A percentile compares a stretch with the other conserved stretches of the same genome.
These are phyloP conservation scores for Mycena haematopus DNA, from an alignment of 768 basidiomycete genomes.

Conservation along the genomic window DNA sequence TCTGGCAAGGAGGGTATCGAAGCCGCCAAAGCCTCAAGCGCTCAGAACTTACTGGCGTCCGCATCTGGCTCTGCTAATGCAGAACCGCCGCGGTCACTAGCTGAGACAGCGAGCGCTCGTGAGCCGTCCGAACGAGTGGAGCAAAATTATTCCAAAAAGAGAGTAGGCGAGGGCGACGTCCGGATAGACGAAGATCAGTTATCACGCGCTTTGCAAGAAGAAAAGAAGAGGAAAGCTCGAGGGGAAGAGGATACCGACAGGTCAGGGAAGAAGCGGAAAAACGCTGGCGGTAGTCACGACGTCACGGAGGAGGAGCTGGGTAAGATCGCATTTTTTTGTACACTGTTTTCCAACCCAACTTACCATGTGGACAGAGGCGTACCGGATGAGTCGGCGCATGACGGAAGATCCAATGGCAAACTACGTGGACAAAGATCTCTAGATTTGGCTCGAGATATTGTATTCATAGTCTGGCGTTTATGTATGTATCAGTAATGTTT, in stretches of 20 bases:
- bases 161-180: constrained; percentile 84
- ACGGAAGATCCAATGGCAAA: constrained; percentile 94
- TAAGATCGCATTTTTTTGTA: constrained; percentile 41
- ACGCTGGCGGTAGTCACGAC: constrained; percentile 66
- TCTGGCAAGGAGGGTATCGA: constrained; percentile 85
- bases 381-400: constrained; percentile 78
- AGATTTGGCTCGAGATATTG: constrained; percentile 17
- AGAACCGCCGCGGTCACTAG: constrained; percentile 26
- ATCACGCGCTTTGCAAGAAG: constrained; percentile 74
- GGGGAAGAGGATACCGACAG: constrained; percentile 65
- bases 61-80: constrained; percentile 39
- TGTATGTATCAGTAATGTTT: constrained; percentile 24
- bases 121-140: constrained; percentile 50
- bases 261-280: constrained; percentile 65
- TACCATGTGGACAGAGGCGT: constrained; percentile 72
- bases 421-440: constrained; percentile 69
- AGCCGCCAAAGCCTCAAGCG: constrained; percentile 78
- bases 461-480: constrained; percentile 23
- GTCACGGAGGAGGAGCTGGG: constrained; percentile 91
- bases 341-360: constrained; percentile 3
- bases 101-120: constrained; percentile 18
- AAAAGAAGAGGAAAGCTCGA: constrained; percentile 77
- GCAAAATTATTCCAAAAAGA: constrained; percentile 78
- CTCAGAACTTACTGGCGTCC: constrained; percentile 66
- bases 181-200: constrained; percentile 74